These are phyloP conservation scores for Salix dunnii DNA, from an alignment of 345 rosid genomes.

Conservation along the genomic window DNA sequence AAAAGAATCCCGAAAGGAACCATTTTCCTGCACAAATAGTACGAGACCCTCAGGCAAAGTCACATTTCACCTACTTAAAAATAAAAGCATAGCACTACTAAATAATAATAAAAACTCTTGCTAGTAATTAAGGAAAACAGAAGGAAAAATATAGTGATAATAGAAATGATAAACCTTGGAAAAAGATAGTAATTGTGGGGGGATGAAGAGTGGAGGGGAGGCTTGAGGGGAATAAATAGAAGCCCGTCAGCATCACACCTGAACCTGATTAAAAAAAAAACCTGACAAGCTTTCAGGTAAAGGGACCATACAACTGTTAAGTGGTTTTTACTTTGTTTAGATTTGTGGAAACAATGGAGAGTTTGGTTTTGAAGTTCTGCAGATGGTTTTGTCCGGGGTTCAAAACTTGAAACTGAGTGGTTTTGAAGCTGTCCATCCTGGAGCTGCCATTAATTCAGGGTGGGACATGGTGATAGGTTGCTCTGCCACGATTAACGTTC, in stretches of 20 bases:
- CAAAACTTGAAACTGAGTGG: constrained; percentile 28
- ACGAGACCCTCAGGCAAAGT: neutral
- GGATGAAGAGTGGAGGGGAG: neutral
- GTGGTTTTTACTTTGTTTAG: neutral
- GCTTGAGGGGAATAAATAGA: constrained; percentile 40
- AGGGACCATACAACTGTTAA: neutral
- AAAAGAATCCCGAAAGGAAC: constrained; percentile 16
- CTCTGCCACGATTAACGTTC: too few species aligned
- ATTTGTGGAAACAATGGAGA: constrained; percentile 5
- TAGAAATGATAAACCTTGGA: neutral
- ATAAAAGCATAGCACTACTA: too few species aligned
- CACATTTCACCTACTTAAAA: too few species aligned
- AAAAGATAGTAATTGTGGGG: neutral
- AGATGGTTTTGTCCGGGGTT: constrained; percentile 7
- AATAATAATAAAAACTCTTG: too few species aligned
- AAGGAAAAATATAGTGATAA: neutral
- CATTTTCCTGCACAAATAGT: constrained; percentile 26
- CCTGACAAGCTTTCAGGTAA: constrained; percentile 13
- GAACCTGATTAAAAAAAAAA: constrained; percentile 8
- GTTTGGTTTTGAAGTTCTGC: neutral
- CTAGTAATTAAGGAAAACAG: neutral
- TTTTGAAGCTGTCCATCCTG: constrained; percentile 3
- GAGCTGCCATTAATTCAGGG: constrained; percentile 11
- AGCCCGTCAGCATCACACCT: constrained; percentile 34
- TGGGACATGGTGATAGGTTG: neutral